Evolutionary conservation across 306 rosid species (phyloP), one percentile per base, ranked within the genome.

Genomic region (Pterocarpus macrocarpus): DNA sequence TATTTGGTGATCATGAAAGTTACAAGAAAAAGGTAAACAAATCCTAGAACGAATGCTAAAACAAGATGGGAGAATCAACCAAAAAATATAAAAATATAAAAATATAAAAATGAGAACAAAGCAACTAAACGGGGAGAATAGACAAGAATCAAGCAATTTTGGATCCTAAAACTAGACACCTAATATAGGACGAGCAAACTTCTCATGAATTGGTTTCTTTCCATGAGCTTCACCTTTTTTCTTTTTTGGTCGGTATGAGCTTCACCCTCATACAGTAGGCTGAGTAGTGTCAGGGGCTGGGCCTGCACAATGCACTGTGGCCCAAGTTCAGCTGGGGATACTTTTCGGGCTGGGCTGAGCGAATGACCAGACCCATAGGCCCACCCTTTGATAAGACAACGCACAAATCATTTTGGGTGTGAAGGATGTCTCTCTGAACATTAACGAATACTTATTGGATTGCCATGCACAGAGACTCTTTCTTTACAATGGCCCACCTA

Each of bases 1-100:
- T 52, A 52, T 57, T 8, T 7, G 2, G 50, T 57, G 49, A 58
- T 59, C 67, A 57, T 36, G 66, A 22, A 83, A n/a, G 52, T 34
- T 63, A 32, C 81, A 55, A 70, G 65, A 65, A 4, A 34, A 63
- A 32, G 69, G 13, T 47, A 76, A 63, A 49, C 28, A 61, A 76
- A 62, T 63, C 68, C 53, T 10, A 76, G 74, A 69, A 79, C 47
- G 11, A 80, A 71, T 72, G 64, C 49, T 1, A 63, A 71, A 55
- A 71, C 75, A 71, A 78, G 71, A 44, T 53, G 73, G 35, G 3
- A 16, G 74, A 52, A 43, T 71, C 71, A 7, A 41, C 47, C 13
- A 50, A 15, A 2, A 22, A 22, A 22, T 22, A 22, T 22, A 22
- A 22, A 22, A 22, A 22, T 22, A 22, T 22, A 22, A 6, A 52